Percentiles rank a stretch among this genome's conserved stretches.
phyloP scores from a whole-genome alignment of 2,329 filamentous ascomycete species.

The Colletotrichum sublineola region DNA sequence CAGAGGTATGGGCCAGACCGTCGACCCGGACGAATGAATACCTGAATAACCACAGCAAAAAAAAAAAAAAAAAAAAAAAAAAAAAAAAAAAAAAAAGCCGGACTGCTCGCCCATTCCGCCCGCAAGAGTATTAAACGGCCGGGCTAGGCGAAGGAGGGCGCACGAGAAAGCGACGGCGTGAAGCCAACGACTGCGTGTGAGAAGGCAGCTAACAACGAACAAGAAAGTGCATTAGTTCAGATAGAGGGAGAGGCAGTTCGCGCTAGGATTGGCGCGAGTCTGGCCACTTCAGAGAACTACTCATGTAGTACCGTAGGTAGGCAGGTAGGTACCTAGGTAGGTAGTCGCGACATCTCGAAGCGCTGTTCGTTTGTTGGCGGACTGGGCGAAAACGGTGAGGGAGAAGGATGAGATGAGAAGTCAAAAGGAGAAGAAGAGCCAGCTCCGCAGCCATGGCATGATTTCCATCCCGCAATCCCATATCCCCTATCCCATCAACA shows the following conservation, averaged over 20 bases:
- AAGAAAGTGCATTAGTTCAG: background rate
- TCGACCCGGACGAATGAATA: no score
- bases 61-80: no score
- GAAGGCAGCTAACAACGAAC: background rate
- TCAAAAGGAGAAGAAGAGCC: background rate
- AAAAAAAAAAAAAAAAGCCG: background rate
- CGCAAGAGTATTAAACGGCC: slow-evolving; percentile 9
- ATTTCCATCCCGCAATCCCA: background rate
- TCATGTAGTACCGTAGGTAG: background rate
- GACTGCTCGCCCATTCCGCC: background rate
- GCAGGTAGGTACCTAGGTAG: background rate
- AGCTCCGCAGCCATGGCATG: background rate
- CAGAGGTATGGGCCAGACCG: background rate
- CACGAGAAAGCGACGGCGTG: background rate
- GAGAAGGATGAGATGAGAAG: background rate
- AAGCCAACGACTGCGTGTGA: background rate
- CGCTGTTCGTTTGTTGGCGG: background rate
- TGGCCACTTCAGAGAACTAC: background rate
- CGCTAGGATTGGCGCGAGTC: background rate
- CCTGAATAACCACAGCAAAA: no score
- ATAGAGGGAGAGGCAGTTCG: background rate
- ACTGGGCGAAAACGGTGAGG: background rate
- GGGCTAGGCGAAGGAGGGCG: background rate
- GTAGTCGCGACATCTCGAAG: background rate
- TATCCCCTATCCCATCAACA: background rate